A percentile compares a stretch with the other conserved stretches of the same genome.
These are phyloP conservation scores for Ogataea paraovalis DNA, from an alignment of 805 yeast species.

Conservation along the genomic window DNA sequence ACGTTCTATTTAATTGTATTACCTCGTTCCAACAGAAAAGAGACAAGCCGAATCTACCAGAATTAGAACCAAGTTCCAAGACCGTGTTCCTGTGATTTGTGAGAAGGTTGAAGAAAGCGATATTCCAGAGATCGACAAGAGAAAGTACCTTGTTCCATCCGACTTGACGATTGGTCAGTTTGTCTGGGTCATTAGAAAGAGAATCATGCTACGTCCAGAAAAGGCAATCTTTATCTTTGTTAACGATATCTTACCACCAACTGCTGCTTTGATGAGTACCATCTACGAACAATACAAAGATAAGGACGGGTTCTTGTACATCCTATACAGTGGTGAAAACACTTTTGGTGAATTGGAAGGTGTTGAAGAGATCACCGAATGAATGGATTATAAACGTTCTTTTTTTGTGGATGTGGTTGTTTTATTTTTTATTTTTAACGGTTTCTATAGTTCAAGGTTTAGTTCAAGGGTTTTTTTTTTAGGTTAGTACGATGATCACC, in stretches of 20 bases:
- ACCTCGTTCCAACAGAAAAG: conserved; percentile 48
- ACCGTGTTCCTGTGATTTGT: conserved; percentile 94
- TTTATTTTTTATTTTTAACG: too few relatives aligned
- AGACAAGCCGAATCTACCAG: conserved; percentile 94
- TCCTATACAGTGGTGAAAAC: conserved; percentile 95
- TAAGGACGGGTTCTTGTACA: conserved; percentile 95
- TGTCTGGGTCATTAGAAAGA: conserved; percentile 94
- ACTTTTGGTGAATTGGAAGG: conserved; percentile 68
- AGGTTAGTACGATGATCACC: too few relatives aligned
- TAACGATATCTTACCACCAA: conserved; percentile 95
- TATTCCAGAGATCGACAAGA: conserved; percentile 93
- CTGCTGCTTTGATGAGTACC: conserved; percentile 94
- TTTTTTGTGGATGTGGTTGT: not conserved
- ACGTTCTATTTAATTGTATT: not conserved
- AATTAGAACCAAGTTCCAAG: conserved; percentile 81
- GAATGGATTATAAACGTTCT: not conserved
- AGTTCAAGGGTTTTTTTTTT: too few relatives aligned
- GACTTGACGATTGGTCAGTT: conserved; percentile 97
- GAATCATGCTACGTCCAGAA: conserved; percentile 93
- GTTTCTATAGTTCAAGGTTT: too few relatives aligned
- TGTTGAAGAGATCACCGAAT: conserved; percentile 21
- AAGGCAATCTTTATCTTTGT: conserved; percentile 97
- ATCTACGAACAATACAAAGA: conserved; percentile 96
- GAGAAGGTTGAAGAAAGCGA: conserved; percentile 97
- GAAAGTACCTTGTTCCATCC: conserved; percentile 93